Evolutionary conservation across 257 asterid species (phyloP), one percentile per base, ranked within the genome.

Genomic region (Solanum raphanifolium): DNA sequence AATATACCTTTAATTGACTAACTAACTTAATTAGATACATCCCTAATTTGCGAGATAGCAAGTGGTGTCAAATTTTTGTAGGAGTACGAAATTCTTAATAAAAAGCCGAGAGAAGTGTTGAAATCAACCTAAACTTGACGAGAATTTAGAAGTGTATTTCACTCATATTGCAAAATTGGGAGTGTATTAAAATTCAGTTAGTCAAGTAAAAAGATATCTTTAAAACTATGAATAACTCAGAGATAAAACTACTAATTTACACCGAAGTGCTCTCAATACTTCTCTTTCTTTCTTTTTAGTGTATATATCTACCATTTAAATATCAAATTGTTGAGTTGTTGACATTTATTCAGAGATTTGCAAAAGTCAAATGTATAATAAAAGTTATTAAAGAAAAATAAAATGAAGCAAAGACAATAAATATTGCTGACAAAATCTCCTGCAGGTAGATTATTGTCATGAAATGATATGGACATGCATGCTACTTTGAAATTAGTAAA

Each of bases 121-220:
- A 55, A 55, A 55, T 2, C n/a, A 55, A 0, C n/a, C 2, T 6
- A 55, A 55, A 55, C 0, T 55, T 55, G 65, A 55, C 1, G 65
- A 55, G 0, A 55, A 55, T 55, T 55, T 55, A 55, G 1, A 0
- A 55, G 10, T 55, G n/a, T 55, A 48, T 55, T 55, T 55, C n/a
- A 18, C n/a, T 55, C 65, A 2, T 6, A 55, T 18, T 55, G 4
- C 2, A 18, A 55, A 0, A 55, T 55, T 0, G 4, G 0, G 0
- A 55, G n/a, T 55, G 23, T 18, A 18, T 55, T 55, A 6, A 55
- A 55, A 18, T 55, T 55, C 9, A 18, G 0, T 55, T 55, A 18
- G 4, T 7, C 4, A 55, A 55, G 0, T 15, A 16, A 52, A 52
- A 15, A 5, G 0, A 0, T 15, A 15, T 48, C 1, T 48, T 48